Evolutionary conservation across 768 basidiomycete genomes (phyloP).

Genomic region (Paxillus involutus): DNA sequence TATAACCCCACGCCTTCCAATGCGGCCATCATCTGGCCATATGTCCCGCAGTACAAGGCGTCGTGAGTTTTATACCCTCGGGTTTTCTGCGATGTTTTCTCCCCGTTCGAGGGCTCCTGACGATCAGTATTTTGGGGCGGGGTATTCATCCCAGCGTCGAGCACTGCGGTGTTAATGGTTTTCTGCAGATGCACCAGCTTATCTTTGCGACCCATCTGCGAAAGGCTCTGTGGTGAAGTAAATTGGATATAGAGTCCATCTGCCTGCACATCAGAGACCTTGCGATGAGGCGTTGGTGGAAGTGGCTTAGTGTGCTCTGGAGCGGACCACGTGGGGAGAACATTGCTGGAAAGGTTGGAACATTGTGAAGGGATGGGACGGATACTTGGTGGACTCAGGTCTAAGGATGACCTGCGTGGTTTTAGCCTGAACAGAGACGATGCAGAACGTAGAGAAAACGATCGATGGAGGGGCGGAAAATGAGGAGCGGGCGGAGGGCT

Average conservation of each 20-base stretch:
- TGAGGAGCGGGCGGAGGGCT: conserved; percentile 13
- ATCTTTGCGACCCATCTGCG: conserved; percentile 18
- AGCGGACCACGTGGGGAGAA: conserved; percentile 3
- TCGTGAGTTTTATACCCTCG: conserved; percentile 20
- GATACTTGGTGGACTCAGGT: not conserved
- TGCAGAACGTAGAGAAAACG: conserved; percentile 17
- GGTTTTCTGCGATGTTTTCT: not conserved
- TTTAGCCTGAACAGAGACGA: conserved; percentile 28
- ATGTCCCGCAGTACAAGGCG: conserved; percentile 42
- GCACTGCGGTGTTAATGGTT: conserved; percentile 37
- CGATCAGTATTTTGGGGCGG: conserved; percentile 18
- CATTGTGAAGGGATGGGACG: not conserved
- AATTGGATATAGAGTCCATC: conserved; percentile 28
- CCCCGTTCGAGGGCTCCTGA: not conserved
- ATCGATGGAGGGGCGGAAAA: conserved; percentile 7
- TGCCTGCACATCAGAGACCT: conserved; percentile 3
- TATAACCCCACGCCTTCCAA: conserved; percentile 37
- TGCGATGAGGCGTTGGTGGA: conserved; percentile 12
- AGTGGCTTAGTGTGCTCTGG: conserved; percentile 15
- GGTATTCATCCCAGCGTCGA: conserved; percentile 40
- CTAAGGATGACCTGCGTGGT: not conserved
- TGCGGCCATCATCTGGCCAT: conserved; percentile 42
- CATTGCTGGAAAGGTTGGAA: not conserved
- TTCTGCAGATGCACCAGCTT: conserved; percentile 31
- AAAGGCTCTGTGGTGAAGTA: conserved; percentile 1